A percentile compares a stretch with the other conserved stretches of the same genome.
Conservation (phyloP, 1,284 basidiomycete species). For the Quambalaria eucalypti region DNA sequence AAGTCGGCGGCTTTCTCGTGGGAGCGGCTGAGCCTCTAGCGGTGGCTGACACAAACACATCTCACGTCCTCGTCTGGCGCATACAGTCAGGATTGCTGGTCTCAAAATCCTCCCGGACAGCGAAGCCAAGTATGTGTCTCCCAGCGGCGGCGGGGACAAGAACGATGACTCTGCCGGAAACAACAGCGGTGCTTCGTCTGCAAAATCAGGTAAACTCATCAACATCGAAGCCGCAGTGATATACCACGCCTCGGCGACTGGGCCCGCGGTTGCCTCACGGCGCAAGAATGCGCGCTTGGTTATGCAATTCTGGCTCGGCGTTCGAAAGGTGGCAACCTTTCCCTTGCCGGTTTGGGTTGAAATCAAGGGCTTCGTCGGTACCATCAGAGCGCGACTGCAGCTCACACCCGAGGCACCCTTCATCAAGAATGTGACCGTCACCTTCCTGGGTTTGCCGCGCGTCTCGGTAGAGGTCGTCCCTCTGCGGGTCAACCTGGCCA, state of each 20-base stretch:
- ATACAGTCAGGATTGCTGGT: background rate
- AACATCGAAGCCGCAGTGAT: slow-evolving; percentile 24
- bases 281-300: slow-evolving; percentile 21
- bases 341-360: slow-evolving; percentile 33
- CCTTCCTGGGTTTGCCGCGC: slow-evolving; percentile 23
- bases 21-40: too few species aligned
- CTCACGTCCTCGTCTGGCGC: too few species aligned
- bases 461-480: slow-evolving; percentile 25
- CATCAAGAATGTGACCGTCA: slow-evolving; percentile 25
- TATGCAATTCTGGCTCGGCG: slow-evolving; percentile 27
- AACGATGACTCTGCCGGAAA: background rate
- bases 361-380: slow-evolving; percentile 27
- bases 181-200: too few species aligned
- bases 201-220: slow-evolving; percentile 7
- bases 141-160: background rate
- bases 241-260: slow-evolving; percentile 18
- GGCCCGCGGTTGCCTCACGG: slow-evolving; percentile 11
- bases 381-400: slow-evolving; percentile 16
- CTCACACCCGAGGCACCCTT: slow-evolving; percentile 28
- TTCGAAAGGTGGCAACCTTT: slow-evolving; percentile 14
- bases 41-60: too few species aligned
- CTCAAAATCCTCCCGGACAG: background rate
- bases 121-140: background rate
- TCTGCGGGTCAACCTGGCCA: slow-evolving; percentile 18
- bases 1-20: too few species aligned